Evolutionary conservation across 2,329 filamentous ascomycete genomes (phyloP), one percentile per base, ranked within the genome.

Genomic region (Aspergillus glaucus): DNA sequence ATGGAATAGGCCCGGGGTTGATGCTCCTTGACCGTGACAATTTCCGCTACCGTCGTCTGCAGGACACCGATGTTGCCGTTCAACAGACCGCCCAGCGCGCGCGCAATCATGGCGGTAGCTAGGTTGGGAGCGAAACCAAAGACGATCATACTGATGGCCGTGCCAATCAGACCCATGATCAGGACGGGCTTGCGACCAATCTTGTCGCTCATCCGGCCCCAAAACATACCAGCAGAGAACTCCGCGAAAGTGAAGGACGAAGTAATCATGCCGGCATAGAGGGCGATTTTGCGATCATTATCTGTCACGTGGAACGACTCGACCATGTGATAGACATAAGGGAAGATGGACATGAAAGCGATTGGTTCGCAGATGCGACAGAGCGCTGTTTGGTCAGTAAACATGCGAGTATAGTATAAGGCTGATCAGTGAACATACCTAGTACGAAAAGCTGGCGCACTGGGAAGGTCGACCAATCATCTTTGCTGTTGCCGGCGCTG

Each of bases 311-410:
- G 78, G 71, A 97, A 97, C 53, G 90, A 89, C 62, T 90, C 79
- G 59, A 97, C 86, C 93, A 98, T 97, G 75, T 87, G 92, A 75
- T 95, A 97, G 60, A 95, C 90, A 70, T 97, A 98, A 1, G 93
- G 93, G 67, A 98, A 97, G 60, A 97, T 96, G 47, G 91, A 96
- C 89, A 96, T 97, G 78, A 98, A 97, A 5, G 93, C 93, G 69
- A 98, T 97, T 46, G 93, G 93, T 68, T 98, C 93, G 77, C 90
- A 96, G 75, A 98, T 92, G 64, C 93, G 86, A 73, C 91, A 95
- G 63, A 95, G 79, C 42, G 90, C 46, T 45, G 57, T 19, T 12
- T 47, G 60, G 57, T 57, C 43, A 46, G 44, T 12, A 43, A 28
- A n/a, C n/a, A 17, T 10, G 19, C 37, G 10, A 40, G 17, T 19